Evolutionary conservation across 2,329 filamentous ascomycete species (phyloP).

Genomic region (Clathrospora elynae): DNA sequence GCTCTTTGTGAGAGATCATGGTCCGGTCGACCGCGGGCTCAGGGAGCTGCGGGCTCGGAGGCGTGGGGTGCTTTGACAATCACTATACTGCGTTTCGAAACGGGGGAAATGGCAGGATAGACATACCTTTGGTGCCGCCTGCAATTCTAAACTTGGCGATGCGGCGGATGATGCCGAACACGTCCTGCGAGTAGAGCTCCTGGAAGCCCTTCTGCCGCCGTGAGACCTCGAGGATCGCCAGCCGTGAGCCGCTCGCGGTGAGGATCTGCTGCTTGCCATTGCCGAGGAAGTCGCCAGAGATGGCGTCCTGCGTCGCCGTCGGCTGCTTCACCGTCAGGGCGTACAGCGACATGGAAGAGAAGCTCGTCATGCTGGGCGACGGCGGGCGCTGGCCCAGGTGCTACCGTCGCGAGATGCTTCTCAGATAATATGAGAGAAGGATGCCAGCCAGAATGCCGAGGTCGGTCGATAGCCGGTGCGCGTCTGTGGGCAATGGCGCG

Average conservation of each 20-base stretch:
- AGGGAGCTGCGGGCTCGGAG: constrained; percentile 30
- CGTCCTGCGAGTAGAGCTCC: constrained; percentile 85
- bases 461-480: neutral
- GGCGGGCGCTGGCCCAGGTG: constrained; percentile 41
- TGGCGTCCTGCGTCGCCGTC: constrained; percentile 85
- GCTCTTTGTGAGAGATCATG: constrained; percentile 40
- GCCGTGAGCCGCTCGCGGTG: constrained; percentile 86
- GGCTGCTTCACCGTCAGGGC: constrained; percentile 94
- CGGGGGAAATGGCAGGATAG: constrained; percentile 24
- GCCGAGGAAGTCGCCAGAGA: constrained; percentile 92
- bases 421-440: too few species aligned
- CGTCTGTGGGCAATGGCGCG: constrained; percentile 10
- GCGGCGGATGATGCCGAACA: constrained; percentile 92
- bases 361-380: constrained; percentile 80
- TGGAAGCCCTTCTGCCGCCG: constrained; percentile 83
- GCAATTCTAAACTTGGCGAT: constrained; percentile 89
- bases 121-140: constrained; percentile 93
- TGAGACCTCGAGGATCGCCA: constrained; percentile 86
- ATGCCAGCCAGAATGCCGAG: too few species aligned
- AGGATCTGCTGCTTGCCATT: constrained; percentile 98
- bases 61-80: constrained; percentile 51
- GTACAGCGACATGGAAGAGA: constrained; percentile 98
- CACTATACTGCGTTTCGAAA: constrained; percentile 55
- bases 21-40: constrained; percentile 34
- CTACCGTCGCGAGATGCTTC: constrained; percentile 15